phyloP scores from a whole-genome alignment of 1,139 yeast genomes.

The Saccharomyces hybrid region DNA sequence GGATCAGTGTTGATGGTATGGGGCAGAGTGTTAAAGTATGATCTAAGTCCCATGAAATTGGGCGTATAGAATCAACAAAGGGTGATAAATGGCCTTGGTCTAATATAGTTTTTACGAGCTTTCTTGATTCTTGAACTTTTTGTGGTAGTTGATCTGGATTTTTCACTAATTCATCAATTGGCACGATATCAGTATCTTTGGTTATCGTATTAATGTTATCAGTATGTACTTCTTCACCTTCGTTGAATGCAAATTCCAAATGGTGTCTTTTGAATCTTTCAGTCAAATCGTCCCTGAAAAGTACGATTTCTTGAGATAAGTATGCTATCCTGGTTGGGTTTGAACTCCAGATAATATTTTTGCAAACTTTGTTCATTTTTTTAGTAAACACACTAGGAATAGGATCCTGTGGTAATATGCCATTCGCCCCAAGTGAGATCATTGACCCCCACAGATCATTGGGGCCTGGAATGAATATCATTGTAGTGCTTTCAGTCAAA shows the following conservation, averaged over 20 bases:
- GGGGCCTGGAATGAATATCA: conserved; percentile 75
- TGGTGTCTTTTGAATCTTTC: conserved; percentile 65
- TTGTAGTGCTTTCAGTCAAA: conserved; percentile 38
- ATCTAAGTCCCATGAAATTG: conserved; percentile 65
- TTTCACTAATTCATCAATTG: conserved; percentile 24
- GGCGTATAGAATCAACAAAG: conserved; percentile 51
- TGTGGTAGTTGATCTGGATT: conserved; percentile 31
- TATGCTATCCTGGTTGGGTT: conserved; percentile 77
- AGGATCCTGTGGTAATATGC: conserved; percentile 62
- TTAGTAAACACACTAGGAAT: conserved; percentile 66
- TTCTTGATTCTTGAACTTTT: conserved; percentile 56
- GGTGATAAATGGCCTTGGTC: conserved; percentile 90
- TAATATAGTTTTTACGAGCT: conserved; percentile 65
- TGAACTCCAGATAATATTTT: conserved; percentile 60
- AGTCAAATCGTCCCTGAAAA: conserved; percentile 66
- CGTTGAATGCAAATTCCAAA: conserved; percentile 43
- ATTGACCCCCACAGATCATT: conserved; percentile 91
- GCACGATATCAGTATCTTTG: conserved; percentile 11
- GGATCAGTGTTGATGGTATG: conserved; percentile 58
- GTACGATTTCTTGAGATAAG: conserved; percentile 72
- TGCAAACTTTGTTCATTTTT: conserved; percentile 56
- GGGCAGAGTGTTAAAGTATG: conserved; percentile 67
- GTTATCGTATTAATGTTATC: conserved; percentile 14
- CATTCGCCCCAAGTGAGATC: conserved; percentile 56
- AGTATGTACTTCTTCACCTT: conserved; percentile 29